Evolutionary conservation across 306 rosid species (phyloP).

Genomic region (Cucumis sativus): Cucumber_9930_V3 NC_026657.2:29328501-29329000

Average conservation of each 20-base stretch:
- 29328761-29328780: slow-evolving; percentile 37
- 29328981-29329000: background rate
- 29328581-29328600: slow-evolving; percentile 49
- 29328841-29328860: background rate
- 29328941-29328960: background rate
- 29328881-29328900: background rate
- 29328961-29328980: background rate
- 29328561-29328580: slow-evolving; percentile 52
- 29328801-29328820: background rate
- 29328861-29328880: background rate
- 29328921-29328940: background rate
- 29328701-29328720: slow-evolving; percentile 26
- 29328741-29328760: slow-evolving; percentile 25
- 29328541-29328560: slow-evolving; percentile 34
- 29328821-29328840: background rate
- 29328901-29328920: background rate
- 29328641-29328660: slow-evolving; percentile 40
- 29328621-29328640: slow-evolving; percentile 15
- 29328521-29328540: slow-evolving; percentile 46
- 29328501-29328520: slow-evolving; percentile 52
- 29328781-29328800: slow-evolving; percentile 21
- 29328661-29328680: slow-evolving; percentile 45
- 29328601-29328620: slow-evolving; percentile 26
- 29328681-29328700: slow-evolving; percentile 47
- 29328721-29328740: slow-evolving; percentile 26